Percentiles rank a stretch among this genome's conserved stretches.
Conservation (phyloP, 2,329 filamentous ascomycete species). For the Alternaria alternata region DNA sequence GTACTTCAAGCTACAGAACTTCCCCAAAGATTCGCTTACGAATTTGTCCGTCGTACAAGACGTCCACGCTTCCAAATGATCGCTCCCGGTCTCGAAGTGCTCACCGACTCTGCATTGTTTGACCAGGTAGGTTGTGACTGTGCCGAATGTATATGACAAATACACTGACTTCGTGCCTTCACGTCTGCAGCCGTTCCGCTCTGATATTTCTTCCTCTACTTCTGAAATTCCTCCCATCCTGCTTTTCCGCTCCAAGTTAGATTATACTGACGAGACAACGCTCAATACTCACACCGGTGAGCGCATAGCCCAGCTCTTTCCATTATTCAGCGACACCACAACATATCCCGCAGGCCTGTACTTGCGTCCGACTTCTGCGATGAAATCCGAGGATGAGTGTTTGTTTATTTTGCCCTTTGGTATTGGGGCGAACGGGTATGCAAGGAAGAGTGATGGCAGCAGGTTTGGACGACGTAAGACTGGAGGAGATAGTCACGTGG, state of each 20-base stretch:
- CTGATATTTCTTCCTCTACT: background rate
- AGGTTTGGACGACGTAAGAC: no score
- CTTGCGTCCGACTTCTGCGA: slow-evolving; percentile 7
- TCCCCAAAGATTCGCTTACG: slow-evolving; percentile 15
- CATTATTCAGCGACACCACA: background rate
- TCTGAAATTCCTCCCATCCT: slow-evolving; percentile 6
- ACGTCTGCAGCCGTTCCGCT: slow-evolving; percentile 13
- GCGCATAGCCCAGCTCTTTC: background rate
- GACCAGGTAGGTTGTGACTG: background rate
- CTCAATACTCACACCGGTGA: background rate
- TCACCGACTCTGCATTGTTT: slow-evolving; percentile 7
- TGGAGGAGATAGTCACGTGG: no score
- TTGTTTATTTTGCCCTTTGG: slow-evolving; percentile 20
- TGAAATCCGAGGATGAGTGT: slow-evolving; percentile 21
- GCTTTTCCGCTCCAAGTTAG: slow-evolving; percentile 12
- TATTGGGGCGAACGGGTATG: background rate
- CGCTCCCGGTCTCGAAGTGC: slow-evolving; percentile 22
- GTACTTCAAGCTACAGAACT: slow-evolving; percentile 8
- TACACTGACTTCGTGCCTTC: no score
- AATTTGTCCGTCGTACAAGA: slow-evolving; percentile 16
- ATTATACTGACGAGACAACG: slow-evolving; percentile 1
- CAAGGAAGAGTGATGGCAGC: no score
- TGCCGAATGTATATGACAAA: no score
- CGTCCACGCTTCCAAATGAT: slow-evolving; percentile 24
- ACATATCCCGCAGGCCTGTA: slow-evolving; percentile 26